Evolutionary conservation across 495 filamentous ascomycete species (phyloP).

Genomic region (Podospora appendiculata): DNA sequence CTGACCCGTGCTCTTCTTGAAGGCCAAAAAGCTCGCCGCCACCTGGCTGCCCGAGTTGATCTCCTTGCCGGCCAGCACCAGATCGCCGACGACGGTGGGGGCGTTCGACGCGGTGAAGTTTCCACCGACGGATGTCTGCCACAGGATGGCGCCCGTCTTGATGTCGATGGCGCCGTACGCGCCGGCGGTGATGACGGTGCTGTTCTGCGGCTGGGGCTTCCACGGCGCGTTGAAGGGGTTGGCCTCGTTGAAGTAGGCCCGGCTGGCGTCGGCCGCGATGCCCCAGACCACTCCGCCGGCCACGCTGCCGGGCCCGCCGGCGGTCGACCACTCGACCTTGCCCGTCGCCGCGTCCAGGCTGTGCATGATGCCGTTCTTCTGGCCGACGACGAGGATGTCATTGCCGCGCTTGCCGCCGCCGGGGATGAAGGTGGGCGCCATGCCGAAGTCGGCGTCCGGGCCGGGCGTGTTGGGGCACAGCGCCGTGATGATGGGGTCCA

Average conservation of each 20-base stretch:
- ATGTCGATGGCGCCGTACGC: constrained; percentile 25
- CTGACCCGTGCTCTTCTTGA: constrained; percentile 4
- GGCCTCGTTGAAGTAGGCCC: constrained; percentile 27
- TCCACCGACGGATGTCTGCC: background rate
- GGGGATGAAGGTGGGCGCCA: constrained; percentile 32
- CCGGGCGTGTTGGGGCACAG: constrained; percentile 27
- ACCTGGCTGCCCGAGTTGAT: too few relatives aligned
- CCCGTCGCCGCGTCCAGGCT: constrained; percentile 24
- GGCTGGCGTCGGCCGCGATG: constrained; percentile 24
- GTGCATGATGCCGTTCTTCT: constrained; percentile 33
- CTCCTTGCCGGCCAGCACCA: background rate
- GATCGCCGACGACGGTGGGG: constrained; percentile 5
- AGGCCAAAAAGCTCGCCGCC: background rate
- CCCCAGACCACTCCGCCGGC: constrained; percentile 32
- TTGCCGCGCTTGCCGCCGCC: constrained; percentile 1
- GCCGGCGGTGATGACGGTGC: constrained; percentile 13
- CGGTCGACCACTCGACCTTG: constrained; percentile 20
- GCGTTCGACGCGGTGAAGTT: background rate
- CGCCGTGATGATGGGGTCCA: constrained; percentile 7
- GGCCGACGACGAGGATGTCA: constrained; percentile 27
- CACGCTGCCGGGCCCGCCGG: constrained; percentile 16
- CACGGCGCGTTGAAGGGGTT: constrained; percentile 16
- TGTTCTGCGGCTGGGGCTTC: constrained; percentile 10
- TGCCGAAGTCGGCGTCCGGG: constrained; percentile 33
- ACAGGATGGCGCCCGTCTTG: constrained; percentile 9